These are phyloP conservation scores for Ceratobasidium sp. DNA, from an alignment of 1,284 basidiomycete genomes.

Conservation along the genomic window DNA sequence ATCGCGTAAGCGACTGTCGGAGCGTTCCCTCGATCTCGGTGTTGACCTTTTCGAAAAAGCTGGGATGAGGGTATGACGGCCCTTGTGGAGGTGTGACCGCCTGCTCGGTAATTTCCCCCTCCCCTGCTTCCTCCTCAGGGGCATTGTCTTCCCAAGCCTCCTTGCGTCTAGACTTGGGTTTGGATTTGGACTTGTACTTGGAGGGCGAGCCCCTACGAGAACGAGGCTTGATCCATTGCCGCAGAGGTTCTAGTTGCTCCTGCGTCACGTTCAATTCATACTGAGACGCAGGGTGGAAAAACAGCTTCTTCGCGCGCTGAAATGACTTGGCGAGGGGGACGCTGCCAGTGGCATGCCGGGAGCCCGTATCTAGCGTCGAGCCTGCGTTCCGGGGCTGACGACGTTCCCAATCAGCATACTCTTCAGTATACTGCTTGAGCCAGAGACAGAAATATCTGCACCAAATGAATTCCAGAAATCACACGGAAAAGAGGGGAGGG, in stretches of 20 bases:
- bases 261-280: constrained; percentile 31
- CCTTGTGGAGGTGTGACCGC: neutral
- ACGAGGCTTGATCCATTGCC: neutral
- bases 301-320: constrained; percentile 13
- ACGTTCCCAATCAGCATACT: constrained; percentile 7
- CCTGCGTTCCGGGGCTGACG: neutral
- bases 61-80: constrained; percentile 5
- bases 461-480: neutral
- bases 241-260: constrained; percentile 18
- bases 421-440: constrained; percentile 25
- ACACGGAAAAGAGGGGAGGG: constrained; percentile 5
- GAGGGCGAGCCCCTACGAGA: neutral
- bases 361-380: neutral
- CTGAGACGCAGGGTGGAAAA: constrained; percentile 18
- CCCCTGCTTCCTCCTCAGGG: neutral
- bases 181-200: neutral
- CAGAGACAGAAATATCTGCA: constrained; percentile 29
- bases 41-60: constrained; percentile 12
- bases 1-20: constrained; percentile 37
- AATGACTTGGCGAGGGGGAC: constrained; percentile 24
- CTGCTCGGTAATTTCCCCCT: neutral
- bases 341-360: constrained; percentile 11
- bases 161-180: neutral
- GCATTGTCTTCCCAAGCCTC: constrained; percentile 24
- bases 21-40: constrained; percentile 36